Evolutionary conservation across 2,329 filamentous ascomycete species (phyloP).

Genomic region (Colletotrichum orbiculare): DNA sequence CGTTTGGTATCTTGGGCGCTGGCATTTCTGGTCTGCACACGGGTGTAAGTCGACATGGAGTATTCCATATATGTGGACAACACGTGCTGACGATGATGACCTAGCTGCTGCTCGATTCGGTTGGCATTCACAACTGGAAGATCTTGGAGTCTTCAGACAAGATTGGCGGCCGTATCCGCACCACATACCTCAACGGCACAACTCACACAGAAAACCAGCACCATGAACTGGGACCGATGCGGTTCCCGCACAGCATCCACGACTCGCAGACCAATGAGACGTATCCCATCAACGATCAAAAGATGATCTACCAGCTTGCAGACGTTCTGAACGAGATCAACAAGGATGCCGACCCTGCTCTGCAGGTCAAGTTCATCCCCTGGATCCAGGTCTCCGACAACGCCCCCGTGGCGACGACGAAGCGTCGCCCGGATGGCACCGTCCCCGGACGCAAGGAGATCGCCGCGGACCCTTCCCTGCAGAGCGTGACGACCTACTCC

Average conservation of each 20-base stretch:
- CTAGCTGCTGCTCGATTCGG: slow-evolving; percentile 52
- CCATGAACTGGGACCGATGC: slow-evolving; percentile 56
- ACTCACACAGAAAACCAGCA: slow-evolving; percentile 42
- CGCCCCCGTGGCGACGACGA: slow-evolving; percentile 40
- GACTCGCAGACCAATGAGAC: slow-evolving; percentile 54
- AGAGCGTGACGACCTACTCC: slow-evolving; percentile 38
- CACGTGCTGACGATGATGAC: too few relatives aligned
- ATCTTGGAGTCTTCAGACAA: slow-evolving; percentile 54
- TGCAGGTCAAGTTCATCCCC: slow-evolving; percentile 54
- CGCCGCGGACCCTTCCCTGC: slow-evolving; percentile 38
- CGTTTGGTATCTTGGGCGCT: slow-evolving; percentile 49
- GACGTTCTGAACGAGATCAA: slow-evolving; percentile 54
- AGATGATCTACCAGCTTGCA: slow-evolving; percentile 55
- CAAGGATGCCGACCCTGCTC: slow-evolving; percentile 39
- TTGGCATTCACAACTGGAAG: slow-evolving; percentile 57
- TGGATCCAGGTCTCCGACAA: slow-evolving; percentile 53
- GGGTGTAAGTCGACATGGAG: slow-evolving; percentile 34
- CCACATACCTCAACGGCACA: slow-evolving; percentile 53
- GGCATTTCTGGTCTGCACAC: slow-evolving; percentile 50
- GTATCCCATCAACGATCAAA: slow-evolving; percentile 53
- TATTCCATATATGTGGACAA: accelerated
- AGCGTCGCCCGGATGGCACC: slow-evolving; percentile 44
- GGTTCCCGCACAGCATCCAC: slow-evolving; percentile 53
- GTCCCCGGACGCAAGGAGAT: slow-evolving; percentile 41
- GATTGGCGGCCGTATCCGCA: slow-evolving; percentile 56